Conservation (phyloP, 2,329 filamentous ascomycete species). For the Penicillium sp. region DNA sequence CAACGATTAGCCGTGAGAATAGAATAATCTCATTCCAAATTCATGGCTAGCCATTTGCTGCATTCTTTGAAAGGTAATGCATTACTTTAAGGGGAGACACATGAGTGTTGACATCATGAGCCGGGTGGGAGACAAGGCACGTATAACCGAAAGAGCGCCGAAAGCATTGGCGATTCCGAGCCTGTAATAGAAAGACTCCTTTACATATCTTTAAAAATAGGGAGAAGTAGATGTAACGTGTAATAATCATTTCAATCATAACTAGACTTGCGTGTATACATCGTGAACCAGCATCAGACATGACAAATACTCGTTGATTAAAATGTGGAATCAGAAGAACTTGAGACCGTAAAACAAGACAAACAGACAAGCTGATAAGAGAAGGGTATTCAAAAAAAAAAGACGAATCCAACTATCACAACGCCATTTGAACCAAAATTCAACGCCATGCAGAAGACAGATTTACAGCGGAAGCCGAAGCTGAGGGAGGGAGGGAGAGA, state of each 20-base stretch:
- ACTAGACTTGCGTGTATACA: constrained; percentile 7
- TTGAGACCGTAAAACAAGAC: constrained; percentile 1
- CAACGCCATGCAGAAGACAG: constrained; percentile 2
- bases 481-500: too few species aligned
- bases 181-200: too few species aligned
- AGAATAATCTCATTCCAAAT: too few species aligned
- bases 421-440: constrained; percentile 7
- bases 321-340: background rate
- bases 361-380: background rate
- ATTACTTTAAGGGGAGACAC: too few species aligned
- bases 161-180: too few species aligned
- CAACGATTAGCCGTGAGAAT: too few species aligned
- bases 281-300: constrained; percentile 15
- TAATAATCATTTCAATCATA: constrained; percentile 8
- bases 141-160: too few species aligned
- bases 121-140: too few species aligned
- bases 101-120: too few species aligned
- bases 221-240: background rate
- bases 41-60: too few species aligned
- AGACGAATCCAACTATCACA: background rate
- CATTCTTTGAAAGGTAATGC: too few species aligned
- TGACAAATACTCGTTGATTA: constrained; percentile 11
- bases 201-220: background rate
- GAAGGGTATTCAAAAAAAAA: constrained; percentile 12
- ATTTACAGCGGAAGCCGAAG: constrained; percentile 1